Percentiles rank a stretch among this genome's conserved stretches.
These are phyloP conservation scores for Calocera cornea DNA, from an alignment of 768 basidiomycete genomes.

Conservation along the genomic window DNA sequence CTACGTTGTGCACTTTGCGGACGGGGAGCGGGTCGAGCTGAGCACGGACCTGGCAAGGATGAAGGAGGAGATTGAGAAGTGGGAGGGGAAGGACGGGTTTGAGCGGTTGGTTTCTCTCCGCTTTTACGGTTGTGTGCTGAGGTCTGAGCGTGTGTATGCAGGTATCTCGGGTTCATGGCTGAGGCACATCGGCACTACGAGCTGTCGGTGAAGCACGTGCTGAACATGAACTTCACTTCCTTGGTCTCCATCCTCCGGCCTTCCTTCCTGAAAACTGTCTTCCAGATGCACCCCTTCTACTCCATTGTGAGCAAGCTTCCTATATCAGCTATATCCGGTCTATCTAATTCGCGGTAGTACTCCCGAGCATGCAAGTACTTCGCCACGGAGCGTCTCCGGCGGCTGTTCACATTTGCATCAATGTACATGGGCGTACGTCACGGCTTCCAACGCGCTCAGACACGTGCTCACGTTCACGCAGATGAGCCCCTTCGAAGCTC, in stretches of 20 bases:
- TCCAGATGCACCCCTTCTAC: conserved; percentile 25
- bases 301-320: conserved; percentile 16
- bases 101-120: conserved; percentile 16
- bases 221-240: conserved; percentile 26
- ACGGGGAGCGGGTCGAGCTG: conserved; percentile 28
- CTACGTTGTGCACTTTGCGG: conserved; percentile 30
- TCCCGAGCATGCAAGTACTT: conserved; percentile 18
- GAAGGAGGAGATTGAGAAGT: conserved; percentile 27
- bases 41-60: conserved; percentile 25
- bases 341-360: conserved; percentile 10
- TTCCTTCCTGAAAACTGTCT: conserved; percentile 22
- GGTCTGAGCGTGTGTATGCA: not conserved
- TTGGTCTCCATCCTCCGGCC: conserved; percentile 25
- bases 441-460: too few relatives aligned
- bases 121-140: not conserved
- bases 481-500: conserved; percentile 31
- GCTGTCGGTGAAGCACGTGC: conserved; percentile 27
- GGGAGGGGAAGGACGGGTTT: conserved; percentile 27
- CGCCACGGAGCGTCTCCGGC: conserved; percentile 24
- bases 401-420: conserved; percentile 29
- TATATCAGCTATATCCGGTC: not conserved
- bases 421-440: conserved; percentile 24
- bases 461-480: conserved; percentile 7
- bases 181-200: conserved; percentile 25
- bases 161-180: conserved; percentile 21